phyloP scores from a whole-genome alignment of 108 stramenopile genomes.

The Phaeodactylum tricornutum region DNA sequence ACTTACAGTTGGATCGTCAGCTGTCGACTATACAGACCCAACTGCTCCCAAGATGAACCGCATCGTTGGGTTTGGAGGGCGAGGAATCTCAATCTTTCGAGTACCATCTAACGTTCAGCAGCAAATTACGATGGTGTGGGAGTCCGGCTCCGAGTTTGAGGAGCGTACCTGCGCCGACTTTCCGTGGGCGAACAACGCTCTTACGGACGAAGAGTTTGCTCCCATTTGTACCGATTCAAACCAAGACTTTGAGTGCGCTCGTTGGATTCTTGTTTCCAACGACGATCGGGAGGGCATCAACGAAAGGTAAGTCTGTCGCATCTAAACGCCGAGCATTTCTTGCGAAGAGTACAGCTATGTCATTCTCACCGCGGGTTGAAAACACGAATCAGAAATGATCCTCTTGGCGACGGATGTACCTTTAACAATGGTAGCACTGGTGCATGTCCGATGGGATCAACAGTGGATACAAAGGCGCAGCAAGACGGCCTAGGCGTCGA shows the following conservation, averaged over 20 bases:
- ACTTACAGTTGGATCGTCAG: conserved; percentile 22
- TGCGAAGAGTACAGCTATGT: too few species aligned
- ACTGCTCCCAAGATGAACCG: conserved; percentile 19
- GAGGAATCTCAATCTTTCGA: conserved; percentile 27
- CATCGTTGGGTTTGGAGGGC: conserved; percentile 34
- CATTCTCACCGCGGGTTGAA: too few species aligned
- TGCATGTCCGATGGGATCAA: conserved; percentile 17
- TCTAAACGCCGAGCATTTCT: not conserved
- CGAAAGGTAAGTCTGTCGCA: conserved; percentile 21
- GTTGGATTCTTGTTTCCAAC: too few species aligned
- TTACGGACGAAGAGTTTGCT: conserved; percentile 40
- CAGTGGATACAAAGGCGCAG: conserved; percentile 9
- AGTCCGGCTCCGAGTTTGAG: not conserved
- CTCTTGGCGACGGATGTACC: conserved; percentile 13
- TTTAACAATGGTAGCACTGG: conserved; percentile 15
- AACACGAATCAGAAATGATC: conserved; percentile 12
- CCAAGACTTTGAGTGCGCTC: not conserved
- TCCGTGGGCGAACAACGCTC: conserved; percentile 43
- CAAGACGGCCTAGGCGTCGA: conserved; percentile 10
- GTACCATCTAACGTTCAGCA: not conserved
- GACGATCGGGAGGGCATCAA: conserved; percentile 18
- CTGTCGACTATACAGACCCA: conserved; percentile 30
- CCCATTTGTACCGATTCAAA: conserved; percentile 9
- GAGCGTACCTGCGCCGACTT: conserved; percentile 9
- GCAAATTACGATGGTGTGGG: not conserved